Conservation (phyloP, 2,329 filamentous ascomycete genomes). For the Trichoderma citrinoviride region DNA sequence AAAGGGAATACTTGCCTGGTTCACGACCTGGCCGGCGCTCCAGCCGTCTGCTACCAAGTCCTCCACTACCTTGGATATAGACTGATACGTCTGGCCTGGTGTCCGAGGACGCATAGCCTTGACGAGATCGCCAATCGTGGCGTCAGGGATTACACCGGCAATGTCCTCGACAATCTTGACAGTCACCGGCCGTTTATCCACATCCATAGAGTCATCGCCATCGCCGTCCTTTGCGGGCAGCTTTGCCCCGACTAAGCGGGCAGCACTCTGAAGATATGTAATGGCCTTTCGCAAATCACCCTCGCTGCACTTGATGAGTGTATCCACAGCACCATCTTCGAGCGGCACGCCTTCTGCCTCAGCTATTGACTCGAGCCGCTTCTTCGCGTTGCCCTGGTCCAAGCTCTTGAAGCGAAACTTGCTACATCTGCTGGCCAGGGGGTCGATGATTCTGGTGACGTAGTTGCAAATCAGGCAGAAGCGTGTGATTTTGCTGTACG, state of each 20-base stretch:
- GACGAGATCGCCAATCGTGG: constrained; percentile 67
- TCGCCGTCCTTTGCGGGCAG: constrained; percentile 46
- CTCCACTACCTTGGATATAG: constrained; percentile 75
- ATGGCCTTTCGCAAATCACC: constrained; percentile 96
- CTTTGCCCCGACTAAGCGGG: constrained; percentile 73
- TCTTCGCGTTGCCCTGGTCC: constrained; percentile 79
- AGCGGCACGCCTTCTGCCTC: constrained; percentile 71
- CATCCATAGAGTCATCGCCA: constrained; percentile 62
- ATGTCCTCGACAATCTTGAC: constrained; percentile 87
- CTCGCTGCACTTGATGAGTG: constrained; percentile 82
- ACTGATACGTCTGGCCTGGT: constrained; percentile 64
- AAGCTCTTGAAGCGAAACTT: constrained; percentile 98
- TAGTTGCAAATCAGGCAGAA: constrained; percentile 99
- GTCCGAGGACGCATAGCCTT: constrained; percentile 72
- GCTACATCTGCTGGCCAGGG: constrained; percentile 85
- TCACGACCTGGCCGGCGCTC: constrained; percentile 86
- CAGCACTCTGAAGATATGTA: constrained; percentile 93
- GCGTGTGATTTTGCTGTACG: constrained; percentile 90
- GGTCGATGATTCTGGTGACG: constrained; percentile 96
- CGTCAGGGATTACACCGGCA: constrained; percentile 83
- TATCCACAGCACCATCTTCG: constrained; percentile 76
- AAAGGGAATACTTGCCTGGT: constrained; percentile 56
- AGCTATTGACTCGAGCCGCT: constrained; percentile 79
- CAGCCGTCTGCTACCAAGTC: constrained; percentile 95
- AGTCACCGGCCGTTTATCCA: constrained; percentile 62